Percentiles rank a stretch among this genome's conserved stretches.
Evolutionary conservation across 2,329 filamentous ascomycete genomes (phyloP).

Genomic region (Phyllosticta citribraziliensis): DNA sequence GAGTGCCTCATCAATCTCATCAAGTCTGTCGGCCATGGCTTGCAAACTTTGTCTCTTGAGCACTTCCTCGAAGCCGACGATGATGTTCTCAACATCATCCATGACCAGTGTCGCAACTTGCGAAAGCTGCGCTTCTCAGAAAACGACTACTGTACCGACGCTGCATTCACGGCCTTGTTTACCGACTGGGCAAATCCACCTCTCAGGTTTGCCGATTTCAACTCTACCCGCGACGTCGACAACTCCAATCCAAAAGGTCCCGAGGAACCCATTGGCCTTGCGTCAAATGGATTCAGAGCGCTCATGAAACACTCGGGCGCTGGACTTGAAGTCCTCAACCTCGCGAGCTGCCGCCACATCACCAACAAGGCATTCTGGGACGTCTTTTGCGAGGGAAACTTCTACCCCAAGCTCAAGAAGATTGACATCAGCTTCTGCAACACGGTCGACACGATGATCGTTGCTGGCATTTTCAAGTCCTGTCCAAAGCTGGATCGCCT

Average conservation of each 20-base stretch:
- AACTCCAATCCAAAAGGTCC: conserved; percentile 56
- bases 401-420: conserved; percentile 58
- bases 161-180: conserved; percentile 64
- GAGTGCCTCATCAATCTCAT: conserved; percentile 54
- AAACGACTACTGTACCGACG: conserved; percentile 66
- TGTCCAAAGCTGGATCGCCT: conserved; percentile 51
- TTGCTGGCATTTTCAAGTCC: conserved; percentile 53
- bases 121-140: conserved; percentile 72
- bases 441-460: conserved; percentile 53
- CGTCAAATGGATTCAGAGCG: conserved; percentile 63
- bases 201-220: conserved; percentile 62
- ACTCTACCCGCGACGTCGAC: conserved; percentile 68
- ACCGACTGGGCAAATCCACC: conserved; percentile 64
- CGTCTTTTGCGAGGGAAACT: conserved; percentile 52
- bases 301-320: conserved; percentile 75
- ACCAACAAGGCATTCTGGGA: conserved; percentile 60
- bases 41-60: conserved; percentile 72
- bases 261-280: conserved; percentile 56
- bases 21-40: conserved; percentile 48
- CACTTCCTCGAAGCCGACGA: conserved; percentile 59
- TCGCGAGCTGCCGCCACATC: conserved; percentile 82
- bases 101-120: conserved; percentile 57
- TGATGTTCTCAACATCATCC: conserved; percentile 59
- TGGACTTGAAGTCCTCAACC: conserved; percentile 56
- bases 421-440: conserved; percentile 73